Evolutionary conservation across 805 yeast species (phyloP), one percentile per base, ranked within the genome.

Genomic region (Pichia insulana): DNA sequence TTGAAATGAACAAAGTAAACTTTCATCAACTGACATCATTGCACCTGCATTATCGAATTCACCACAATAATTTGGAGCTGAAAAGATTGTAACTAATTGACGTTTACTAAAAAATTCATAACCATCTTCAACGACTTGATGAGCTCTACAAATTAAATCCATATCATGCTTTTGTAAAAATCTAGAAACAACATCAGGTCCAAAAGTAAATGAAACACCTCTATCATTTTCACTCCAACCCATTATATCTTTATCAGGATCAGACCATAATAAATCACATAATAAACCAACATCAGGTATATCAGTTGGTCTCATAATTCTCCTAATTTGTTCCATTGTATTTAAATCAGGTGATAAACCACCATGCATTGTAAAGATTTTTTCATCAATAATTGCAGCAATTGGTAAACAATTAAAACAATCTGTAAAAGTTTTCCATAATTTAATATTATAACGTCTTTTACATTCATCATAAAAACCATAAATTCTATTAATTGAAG

Each of bases 161-260:
- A 90, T 85, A 62, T 90, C 97, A 65, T 90, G 97, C 60, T 88
- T 89, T 64, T 90, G 97, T 63, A 92, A 70, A 63, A 90, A 90
- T 66, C 97, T 75, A 52, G 95, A 84, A 42, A 90, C 97, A 41
- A 90, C 97, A 64, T 90, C 98, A 9, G 97, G 97, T n/a, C 97
- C 97, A 68, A 92, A 90, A n/a, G 97, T 90, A 66, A 89, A 90
- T 20, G 97, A 88, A 48, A 90, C 97, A 61, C 97, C 97, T 68
- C 98, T 84, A 69, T 92, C 98, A 64, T 92, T 90, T 69, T 92
- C 98, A 55, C 94, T 83, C 98, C 98, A 90, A 16, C 97, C 98
- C 28, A 92, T 87, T 54, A 90, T 89, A 66, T 89, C 97, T 67
- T 92, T 90, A 66, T 90, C 97, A 20, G 98, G 98, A 64, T 90